Conservation (phyloP, 2,329 filamentous ascomycete species). For the Cercospora sp. region DNA sequence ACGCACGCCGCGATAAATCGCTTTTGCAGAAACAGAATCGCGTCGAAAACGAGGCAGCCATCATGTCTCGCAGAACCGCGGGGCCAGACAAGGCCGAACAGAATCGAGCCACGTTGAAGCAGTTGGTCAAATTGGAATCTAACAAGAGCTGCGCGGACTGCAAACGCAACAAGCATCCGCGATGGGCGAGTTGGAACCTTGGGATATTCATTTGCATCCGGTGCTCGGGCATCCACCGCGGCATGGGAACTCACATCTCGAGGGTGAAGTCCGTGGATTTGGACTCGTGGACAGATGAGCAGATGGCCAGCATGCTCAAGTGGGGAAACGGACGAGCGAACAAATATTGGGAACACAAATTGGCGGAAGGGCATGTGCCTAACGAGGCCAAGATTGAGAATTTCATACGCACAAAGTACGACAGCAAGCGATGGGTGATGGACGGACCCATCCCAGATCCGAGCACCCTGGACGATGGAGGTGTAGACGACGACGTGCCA, state of each 20-base stretch:
- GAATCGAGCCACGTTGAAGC: conserved; percentile 93
- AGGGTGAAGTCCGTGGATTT: conserved; percentile 97
- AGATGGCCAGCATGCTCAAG: conserved; percentile 86
- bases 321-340: conserved; percentile 97
- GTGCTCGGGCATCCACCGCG: conserved; percentile 96
- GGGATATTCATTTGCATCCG: conserved; percentile 94
- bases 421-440: conserved; percentile 99
- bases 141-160: conserved; percentile 99
- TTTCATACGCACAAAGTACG: conserved; percentile 98
- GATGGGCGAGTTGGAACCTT: conserved; percentile 99
- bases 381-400: conserved; percentile 99
- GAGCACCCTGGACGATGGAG: conserved; percentile 76
- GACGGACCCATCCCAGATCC: conserved; percentile 93
- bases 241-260: conserved; percentile 98
- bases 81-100: conserved; percentile 85
- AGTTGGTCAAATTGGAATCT: conserved; percentile 84
- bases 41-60: not conserved
- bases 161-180: conserved; percentile 97
- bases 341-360: conserved; percentile 97
- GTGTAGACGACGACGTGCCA: conserved; percentile 72
- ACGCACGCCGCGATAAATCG: not conserved
- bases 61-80: conserved; percentile 75
- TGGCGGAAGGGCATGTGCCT: conserved; percentile 85
- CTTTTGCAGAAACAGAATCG: not conserved
- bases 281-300: conserved; percentile 98